Base-by-base conservation (phyloP, 2,329 filamentous ascomycete species). In the Aureobasidium sp. region DNA sequence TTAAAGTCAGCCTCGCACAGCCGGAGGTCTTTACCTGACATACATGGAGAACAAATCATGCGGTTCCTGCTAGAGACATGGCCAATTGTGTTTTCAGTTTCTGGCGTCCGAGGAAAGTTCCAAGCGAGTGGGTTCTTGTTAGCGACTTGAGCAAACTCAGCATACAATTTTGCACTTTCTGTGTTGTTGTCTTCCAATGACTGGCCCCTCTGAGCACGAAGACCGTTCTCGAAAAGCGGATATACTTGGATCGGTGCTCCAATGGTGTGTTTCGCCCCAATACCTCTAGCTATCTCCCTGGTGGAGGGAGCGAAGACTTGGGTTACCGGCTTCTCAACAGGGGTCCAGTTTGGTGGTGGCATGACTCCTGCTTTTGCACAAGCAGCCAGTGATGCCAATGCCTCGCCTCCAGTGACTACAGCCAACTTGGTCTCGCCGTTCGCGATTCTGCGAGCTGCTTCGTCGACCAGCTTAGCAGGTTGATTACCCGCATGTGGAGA, bases 1-100 rank as follows among this genome's bases (percentile, higher is more conserved):
- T 0, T 25, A 7, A 49, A n/a, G 58, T 70, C 64, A 70, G 65
- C 29, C 14, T 4, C 51, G 34, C 44, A 39, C 15, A 15, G 14
- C 6, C 7, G 1, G 22, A 3, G 11, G 6, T 3, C 1, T 22
- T 22, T 17, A 12, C 5, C 22, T 27, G 34, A 6, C 39, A 47
- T 71, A 87, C 85, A 89, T 15, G 87, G 86, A 53, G 79, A 82
- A 68, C 84, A 88, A 60, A 89, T 88, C 81, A 88, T 86, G 20
- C 86, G 76, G 67, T 88, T 89, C 65, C 76, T 81, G 68, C 77
- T 77, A 0, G 78, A 77, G 1, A 85, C 75, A 0, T 76, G 81
- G 1, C 77, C 79, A 66, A 89, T 87, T 0, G 70, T 72, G 22
- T 82, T 71, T n/a, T 77, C 74, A 0, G 76, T 79, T 44, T 79